Conservation (phyloP, 148 eudicot species). For the Rhododendron williamsianum region DNA sequence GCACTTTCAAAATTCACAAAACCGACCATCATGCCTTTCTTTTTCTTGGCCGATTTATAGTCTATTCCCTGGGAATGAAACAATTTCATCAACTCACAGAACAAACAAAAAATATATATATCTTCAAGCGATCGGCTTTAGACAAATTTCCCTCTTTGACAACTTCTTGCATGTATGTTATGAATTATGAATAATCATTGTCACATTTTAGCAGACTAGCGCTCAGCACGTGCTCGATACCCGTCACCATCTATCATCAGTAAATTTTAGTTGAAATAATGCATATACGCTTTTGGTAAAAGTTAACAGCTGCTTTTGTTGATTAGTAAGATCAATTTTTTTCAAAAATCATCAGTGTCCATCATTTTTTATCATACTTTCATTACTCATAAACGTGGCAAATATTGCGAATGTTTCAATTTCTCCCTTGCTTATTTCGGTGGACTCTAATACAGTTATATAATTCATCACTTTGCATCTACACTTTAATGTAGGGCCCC, state of each 20-base stretch:
- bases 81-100: conserved; percentile 8
- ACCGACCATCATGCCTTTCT: conserved; percentile 78
- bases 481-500: not conserved
- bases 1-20: conserved; percentile 63
- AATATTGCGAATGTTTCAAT: too few relatives aligned
- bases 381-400: too few relatives aligned
- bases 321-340: not conserved
- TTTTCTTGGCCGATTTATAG: conserved; percentile 78
- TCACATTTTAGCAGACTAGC: not conserved
- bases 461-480: not conserved
- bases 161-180: not conserved
- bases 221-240: too few relatives aligned
- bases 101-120: not conserved
- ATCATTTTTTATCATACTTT: not conserved
- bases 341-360: not conserved
- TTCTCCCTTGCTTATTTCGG: not conserved
- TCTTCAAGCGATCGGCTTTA: not conserved
- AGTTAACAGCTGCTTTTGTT: not conserved
- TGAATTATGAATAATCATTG: not conserved
- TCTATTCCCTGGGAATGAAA: conserved; percentile 45
- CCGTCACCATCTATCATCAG: too few relatives aligned
- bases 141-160: not conserved
- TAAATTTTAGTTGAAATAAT: not conserved
- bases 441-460: not conserved
- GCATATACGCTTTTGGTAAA: not conserved